These are phyloP conservation scores for Xylariaceae sp. DNA, from an alignment of 2,329 filamentous ascomycete genomes.

Conservation along the genomic window DNA sequence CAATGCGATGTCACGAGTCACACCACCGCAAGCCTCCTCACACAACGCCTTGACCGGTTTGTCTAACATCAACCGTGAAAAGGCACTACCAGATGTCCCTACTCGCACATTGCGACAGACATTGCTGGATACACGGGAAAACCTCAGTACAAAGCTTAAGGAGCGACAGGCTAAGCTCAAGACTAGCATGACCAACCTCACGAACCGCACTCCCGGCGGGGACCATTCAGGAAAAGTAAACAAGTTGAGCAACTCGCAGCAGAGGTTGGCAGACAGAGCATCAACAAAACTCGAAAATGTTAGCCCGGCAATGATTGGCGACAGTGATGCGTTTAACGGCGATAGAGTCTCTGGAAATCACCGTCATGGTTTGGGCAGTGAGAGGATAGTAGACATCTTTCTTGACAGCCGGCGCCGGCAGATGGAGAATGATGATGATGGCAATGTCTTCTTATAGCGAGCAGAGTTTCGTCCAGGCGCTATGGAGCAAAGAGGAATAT, in stretches of 20 bases:
- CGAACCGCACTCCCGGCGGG: slow-evolving; percentile 20
- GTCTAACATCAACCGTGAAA: slow-evolving; percentile 9
- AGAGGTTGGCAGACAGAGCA: slow-evolving; percentile 1
- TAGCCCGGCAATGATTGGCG: slow-evolving; percentile 15
- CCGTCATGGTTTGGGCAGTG: slow-evolving; percentile 39
- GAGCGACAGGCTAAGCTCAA: slow-evolving; percentile 15
- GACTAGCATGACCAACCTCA: slow-evolving; percentile 6
- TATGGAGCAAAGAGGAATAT: background rate
- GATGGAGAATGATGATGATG: slow-evolving; percentile 36
- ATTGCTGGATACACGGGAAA: slow-evolving; percentile 3
- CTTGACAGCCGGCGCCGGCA: slow-evolving; percentile 44
- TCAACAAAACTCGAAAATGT: slow-evolving; percentile 25
- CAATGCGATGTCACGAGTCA: background rate
- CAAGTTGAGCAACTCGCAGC: slow-evolving; percentile 13
- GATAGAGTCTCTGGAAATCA: slow-evolving; percentile 17
- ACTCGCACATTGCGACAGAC: slow-evolving; percentile 20
- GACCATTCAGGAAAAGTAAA: slow-evolving; percentile 16
- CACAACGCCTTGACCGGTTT: slow-evolving; percentile 7
- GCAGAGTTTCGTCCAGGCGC: background rate
- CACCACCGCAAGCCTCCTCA: background rate
- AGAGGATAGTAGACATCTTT: slow-evolving; percentile 51
- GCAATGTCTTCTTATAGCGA: slow-evolving; percentile 33
- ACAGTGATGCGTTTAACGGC: slow-evolving; percentile 20
- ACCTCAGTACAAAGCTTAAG: slow-evolving; percentile 18
- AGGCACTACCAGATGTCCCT: slow-evolving; percentile 16